Conservation (phyloP, 225 moss, liverwort and hornwort species). For the Neckera pumila region DNA sequence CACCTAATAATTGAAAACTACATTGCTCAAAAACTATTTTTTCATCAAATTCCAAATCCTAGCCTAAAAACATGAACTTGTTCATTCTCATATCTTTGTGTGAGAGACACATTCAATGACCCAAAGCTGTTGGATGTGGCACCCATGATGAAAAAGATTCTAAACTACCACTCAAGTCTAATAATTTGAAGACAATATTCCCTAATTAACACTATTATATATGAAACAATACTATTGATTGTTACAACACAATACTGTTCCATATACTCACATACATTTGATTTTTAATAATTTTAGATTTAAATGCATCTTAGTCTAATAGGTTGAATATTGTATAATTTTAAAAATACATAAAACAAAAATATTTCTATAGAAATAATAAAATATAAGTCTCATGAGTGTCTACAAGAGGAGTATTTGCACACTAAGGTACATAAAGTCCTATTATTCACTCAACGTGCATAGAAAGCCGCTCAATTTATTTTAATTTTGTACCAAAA, state of each 20-base stretch:
- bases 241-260: background rate
- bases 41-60: background rate
- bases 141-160: background rate
- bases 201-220: background rate
- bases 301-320: background rate
- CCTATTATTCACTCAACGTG: background rate
- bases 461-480: background rate
- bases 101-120: rapidly evolving
- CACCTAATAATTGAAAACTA: background rate
- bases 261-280: no score
- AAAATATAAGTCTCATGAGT: background rate
- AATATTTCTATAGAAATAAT: no score
- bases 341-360: background rate
- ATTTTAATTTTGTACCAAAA: background rate
- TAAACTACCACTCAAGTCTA: background rate
- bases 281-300: background rate
- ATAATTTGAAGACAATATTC: background rate
- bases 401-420: background rate
- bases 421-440: background rate
- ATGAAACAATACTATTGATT: background rate
- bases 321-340: no score
- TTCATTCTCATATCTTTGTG: background rate
- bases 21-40: no score
- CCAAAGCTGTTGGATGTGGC: background rate
- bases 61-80: background rate